Conservation (phyloP, 2,329 filamentous ascomycete genomes). For the Aspergillus ibericus region DNA sequence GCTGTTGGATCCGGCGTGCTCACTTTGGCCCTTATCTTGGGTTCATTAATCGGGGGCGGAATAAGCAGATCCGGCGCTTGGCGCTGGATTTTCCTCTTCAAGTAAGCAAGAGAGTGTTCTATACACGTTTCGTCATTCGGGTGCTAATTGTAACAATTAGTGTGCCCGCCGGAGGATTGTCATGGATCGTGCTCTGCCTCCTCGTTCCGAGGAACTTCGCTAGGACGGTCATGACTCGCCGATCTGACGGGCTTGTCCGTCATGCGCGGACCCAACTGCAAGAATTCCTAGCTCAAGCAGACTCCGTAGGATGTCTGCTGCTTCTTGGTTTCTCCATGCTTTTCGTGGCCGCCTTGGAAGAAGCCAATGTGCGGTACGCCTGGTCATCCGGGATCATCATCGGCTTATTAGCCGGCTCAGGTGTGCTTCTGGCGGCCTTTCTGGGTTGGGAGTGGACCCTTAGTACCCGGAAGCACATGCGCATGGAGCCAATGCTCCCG, state of each 20-base stretch:
- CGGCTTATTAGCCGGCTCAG: constrained; percentile 50
- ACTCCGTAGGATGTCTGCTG: constrained; percentile 54
- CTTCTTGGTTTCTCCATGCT: constrained; percentile 56
- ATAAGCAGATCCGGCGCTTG: constrained; percentile 57
- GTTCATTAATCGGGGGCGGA: constrained; percentile 58
- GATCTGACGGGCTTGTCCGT: not conserved
- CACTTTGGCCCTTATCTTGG: constrained; percentile 51
- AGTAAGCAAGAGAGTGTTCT: constrained; percentile 43
- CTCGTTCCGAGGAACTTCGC: constrained; percentile 14
- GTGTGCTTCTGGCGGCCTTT: constrained; percentile 26
- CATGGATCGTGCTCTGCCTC: constrained; percentile 9
- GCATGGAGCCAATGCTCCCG: constrained; percentile 18
- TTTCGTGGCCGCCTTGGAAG: constrained; percentile 58
- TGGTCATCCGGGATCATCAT: constrained; percentile 58
- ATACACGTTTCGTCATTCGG: not conserved
- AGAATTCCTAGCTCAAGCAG: constrained; percentile 32
- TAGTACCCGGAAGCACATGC: not conserved
- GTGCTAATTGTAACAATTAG: not conserved
- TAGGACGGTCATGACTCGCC: too few species aligned
- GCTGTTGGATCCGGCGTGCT: constrained; percentile 58
- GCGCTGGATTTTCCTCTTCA: constrained; percentile 64
- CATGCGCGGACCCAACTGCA: not conserved
- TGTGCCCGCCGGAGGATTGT: constrained; percentile 16
- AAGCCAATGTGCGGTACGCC: constrained; percentile 53
- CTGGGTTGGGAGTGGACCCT: constrained; percentile 17